A percentile compares a stretch with the other conserved stretches of the same genome.
phyloP scores from a whole-genome alignment of 768 basidiomycete species.

The Mycena rebaudengoi region DNA sequence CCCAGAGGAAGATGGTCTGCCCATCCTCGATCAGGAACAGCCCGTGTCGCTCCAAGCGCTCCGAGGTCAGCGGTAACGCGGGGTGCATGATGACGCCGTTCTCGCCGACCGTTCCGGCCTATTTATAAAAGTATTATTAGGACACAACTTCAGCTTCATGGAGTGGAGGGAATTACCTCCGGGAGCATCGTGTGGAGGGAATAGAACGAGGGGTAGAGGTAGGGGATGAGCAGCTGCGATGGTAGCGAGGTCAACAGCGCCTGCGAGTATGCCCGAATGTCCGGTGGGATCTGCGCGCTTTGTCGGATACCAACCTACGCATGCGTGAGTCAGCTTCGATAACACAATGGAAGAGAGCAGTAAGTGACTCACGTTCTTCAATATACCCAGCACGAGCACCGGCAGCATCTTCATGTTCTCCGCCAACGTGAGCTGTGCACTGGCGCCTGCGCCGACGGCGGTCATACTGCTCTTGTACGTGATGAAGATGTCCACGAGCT shows the following conservation, averaged over 20 bases:
- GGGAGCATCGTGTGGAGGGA: conserved; percentile 95
- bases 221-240: conserved; percentile 90
- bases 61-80: conserved; percentile 91
- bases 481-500: conserved; percentile 82
- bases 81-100: conserved; percentile 88
- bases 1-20: conserved; percentile 97
- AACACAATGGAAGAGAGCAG: not conserved
- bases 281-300: conserved; percentile 96
- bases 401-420: conserved; percentile 97
- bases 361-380: conserved; percentile 91
- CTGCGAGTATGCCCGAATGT: conserved; percentile 95
- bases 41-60: conserved; percentile 93
- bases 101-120: conserved; percentile 94
- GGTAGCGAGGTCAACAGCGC: conserved; percentile 91
- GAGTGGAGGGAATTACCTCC: conserved; percentile 62
- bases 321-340: not conserved
- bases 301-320: conserved; percentile 90
- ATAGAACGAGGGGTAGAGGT: conserved; percentile 95
- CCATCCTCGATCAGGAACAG: conserved; percentile 97
- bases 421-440: conserved; percentile 89
- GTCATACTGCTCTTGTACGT: conserved; percentile 98
- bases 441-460: conserved; percentile 90
- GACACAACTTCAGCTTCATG: not conserved
- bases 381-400: conserved; percentile 84
- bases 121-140: conserved; percentile 20